Conservation (phyloP, 495 filamentous ascomycete species). For the Talaromyces trachyspermus region DNA sequence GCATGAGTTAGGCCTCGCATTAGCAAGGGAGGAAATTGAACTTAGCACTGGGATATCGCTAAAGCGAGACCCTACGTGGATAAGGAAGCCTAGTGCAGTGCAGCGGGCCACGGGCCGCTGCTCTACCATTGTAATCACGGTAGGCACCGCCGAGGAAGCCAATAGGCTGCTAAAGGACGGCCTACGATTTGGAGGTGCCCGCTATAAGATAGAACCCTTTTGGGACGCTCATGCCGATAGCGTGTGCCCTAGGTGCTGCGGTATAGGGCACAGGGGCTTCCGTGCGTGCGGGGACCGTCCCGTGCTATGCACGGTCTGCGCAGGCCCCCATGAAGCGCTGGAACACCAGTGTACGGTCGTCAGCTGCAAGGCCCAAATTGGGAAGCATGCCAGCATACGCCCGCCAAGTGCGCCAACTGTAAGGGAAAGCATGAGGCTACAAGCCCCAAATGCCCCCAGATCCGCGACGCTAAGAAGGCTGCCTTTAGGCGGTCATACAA, state of each 20-base stretch:
- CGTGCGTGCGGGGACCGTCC: not conserved
- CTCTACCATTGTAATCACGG: not conserved
- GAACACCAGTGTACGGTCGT: not conserved
- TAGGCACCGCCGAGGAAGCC: not conserved
- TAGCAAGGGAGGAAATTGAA: conserved; percentile 4
- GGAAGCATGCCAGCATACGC: no score
- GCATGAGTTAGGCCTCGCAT: not conserved
- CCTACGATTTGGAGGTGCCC: not conserved
- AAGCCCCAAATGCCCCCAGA: not conserved
- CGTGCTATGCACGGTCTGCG: not conserved
- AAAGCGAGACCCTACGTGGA: conserved; percentile 2
- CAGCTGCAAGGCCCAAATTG: not conserved
- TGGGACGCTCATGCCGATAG: not conserved
- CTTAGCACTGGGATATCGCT: not conserved
- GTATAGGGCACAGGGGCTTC: not conserved
- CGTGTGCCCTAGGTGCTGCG: not conserved
- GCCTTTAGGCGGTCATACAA: no score
- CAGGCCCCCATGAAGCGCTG: not conserved
- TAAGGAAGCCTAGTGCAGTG: not conserved
- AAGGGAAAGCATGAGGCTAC: no score
- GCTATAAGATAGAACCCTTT: not conserved
- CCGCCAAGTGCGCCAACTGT: no score
- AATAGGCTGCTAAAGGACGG: not conserved
- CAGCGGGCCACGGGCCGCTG: not conserved
- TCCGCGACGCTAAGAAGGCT: no score